Evolutionary conservation across 208 protist genomes (phyloP).

Genomic region (Entamoeba histolytica): DNA sequence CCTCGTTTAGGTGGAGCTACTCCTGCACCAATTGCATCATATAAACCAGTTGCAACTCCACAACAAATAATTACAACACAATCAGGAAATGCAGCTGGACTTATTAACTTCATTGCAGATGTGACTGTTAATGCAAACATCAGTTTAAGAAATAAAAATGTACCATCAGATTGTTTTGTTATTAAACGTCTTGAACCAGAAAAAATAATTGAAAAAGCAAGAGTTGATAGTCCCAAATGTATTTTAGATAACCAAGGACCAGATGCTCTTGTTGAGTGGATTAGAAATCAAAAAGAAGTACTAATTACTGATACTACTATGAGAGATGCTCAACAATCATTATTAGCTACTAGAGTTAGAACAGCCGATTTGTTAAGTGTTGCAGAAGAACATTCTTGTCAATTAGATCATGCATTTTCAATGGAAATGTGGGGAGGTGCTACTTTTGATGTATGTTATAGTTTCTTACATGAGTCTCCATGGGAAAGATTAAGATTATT

Average conservation of each 20-base stretch:
- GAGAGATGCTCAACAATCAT: slow-evolving; percentile 51
- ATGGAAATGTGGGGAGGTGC: slow-evolving; percentile 59
- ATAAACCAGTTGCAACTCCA: not conserved
- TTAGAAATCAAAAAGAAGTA: slow-evolving; percentile 20
- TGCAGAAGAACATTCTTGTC: slow-evolving; percentile 27
- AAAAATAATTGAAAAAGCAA: not conserved
- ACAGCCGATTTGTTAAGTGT: slow-evolving; percentile 52
- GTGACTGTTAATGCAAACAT: not conserved
- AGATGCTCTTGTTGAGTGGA: slow-evolving; percentile 10
- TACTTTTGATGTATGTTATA: slow-evolving; percentile 57
- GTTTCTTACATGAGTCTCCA: slow-evolving; percentile 58
- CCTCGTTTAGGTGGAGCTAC: not conserved
- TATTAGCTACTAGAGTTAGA: slow-evolving; percentile 58
- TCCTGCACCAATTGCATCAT: not conserved
- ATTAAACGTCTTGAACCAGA: not conserved
- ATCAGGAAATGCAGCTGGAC: not conserved
- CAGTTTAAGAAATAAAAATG: not conserved
- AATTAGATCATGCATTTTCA: slow-evolving; percentile 21
- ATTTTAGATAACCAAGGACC: slow-evolving; percentile 14
- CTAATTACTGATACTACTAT: slow-evolving; percentile 62
- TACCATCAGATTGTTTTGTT: not conserved
- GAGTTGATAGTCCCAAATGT: not conserved
- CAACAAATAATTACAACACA: not conserved
- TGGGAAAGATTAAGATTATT: slow-evolving; percentile 45
- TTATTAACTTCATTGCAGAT: not conserved